phyloP scores from a whole-genome alignment of 306 rosid genomes.

The Castanea sativa region DNA sequence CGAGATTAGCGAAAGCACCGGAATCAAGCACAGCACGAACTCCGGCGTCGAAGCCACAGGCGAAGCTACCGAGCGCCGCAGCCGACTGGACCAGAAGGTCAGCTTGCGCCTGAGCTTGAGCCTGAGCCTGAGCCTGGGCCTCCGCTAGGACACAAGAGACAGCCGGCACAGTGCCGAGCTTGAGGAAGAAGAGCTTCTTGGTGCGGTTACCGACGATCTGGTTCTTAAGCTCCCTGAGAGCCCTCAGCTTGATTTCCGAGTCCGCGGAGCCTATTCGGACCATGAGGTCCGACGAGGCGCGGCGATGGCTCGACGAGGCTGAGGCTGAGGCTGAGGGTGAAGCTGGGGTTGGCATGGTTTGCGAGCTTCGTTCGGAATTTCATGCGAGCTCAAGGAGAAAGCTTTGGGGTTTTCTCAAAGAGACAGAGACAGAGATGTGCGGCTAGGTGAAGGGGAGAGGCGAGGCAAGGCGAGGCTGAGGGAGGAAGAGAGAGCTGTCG shows the following conservation, averaged over 20 bases:
- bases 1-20: conserved; percentile 60
- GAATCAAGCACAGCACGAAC: conserved; percentile 81
- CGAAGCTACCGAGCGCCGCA: conserved; percentile 85
- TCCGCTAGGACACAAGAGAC: conserved; percentile 56
- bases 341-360: conserved; percentile 56
- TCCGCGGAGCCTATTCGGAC: conserved; percentile 64
- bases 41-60: conserved; percentile 87
- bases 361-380: conserved; percentile 25
- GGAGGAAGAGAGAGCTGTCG: too few relatives aligned
- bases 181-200: conserved; percentile 77
- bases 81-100: conserved; percentile 83
- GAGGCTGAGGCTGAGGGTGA: conserved; percentile 33
- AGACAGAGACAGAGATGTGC: not conserved
- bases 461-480: too few relatives aligned
- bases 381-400: conserved; percentile 38
- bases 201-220: conserved; percentile 96
- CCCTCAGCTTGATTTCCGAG: conserved; percentile 61
- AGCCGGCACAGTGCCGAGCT: conserved; percentile 76
- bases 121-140: conserved; percentile 10
- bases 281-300: conserved; percentile 55
- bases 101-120: too few relatives aligned
- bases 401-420: not conserved
- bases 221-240: conserved; percentile 85
- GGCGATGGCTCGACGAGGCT: conserved; percentile 34
- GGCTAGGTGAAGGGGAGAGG: too few relatives aligned